phyloP scores from a whole-genome alignment of 306 rosid species.

The Prunus dulcis region DNA sequence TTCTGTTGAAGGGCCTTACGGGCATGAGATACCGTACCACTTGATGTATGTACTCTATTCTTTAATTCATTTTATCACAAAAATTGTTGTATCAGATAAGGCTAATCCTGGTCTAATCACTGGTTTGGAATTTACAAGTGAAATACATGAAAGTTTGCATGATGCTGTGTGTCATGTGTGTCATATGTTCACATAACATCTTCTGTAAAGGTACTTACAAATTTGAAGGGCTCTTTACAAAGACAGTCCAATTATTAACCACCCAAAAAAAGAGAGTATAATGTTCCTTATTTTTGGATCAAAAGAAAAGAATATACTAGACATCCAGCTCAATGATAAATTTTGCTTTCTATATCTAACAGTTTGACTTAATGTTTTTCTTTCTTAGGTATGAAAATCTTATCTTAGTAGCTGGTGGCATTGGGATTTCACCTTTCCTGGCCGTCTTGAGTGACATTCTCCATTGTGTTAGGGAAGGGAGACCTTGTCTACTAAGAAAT shows the following conservation, averaged over 20 bases:
- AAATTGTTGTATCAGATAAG: background rate
- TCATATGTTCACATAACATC: background rate
- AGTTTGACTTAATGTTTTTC: conserved; percentile 18
- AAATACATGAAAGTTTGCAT: background rate
- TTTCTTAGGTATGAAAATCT: conserved; percentile 79
- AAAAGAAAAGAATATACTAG: background rate
- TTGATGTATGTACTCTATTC: conserved; percentile 51
- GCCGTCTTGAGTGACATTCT: conserved; percentile 87
- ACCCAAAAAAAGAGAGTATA: background rate
- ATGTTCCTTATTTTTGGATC: background rate
- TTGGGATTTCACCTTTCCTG: conserved; percentile 90
- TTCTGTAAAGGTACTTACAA: background rate
- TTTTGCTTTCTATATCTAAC: conserved; percentile 6
- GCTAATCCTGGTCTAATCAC: background rate
- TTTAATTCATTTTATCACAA: background rate
- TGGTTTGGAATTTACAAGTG: background rate
- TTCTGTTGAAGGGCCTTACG: conserved; percentile 94
- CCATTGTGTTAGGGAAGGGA: conserved; percentile 69
- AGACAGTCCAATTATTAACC: background rate
- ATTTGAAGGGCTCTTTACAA: background rate
- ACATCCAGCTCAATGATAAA: background rate
- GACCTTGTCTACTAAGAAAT: conserved; percentile 61
- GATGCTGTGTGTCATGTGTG: background rate
- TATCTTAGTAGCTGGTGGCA: conserved; percentile 90
- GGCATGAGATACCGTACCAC: conserved; percentile 85